A percentile compares a stretch with the other conserved stretches of the same genome.
phyloP scores from a whole-genome alignment of 2,329 filamentous ascomycete species.

The Pseudogymnoascus destructans region DNA sequence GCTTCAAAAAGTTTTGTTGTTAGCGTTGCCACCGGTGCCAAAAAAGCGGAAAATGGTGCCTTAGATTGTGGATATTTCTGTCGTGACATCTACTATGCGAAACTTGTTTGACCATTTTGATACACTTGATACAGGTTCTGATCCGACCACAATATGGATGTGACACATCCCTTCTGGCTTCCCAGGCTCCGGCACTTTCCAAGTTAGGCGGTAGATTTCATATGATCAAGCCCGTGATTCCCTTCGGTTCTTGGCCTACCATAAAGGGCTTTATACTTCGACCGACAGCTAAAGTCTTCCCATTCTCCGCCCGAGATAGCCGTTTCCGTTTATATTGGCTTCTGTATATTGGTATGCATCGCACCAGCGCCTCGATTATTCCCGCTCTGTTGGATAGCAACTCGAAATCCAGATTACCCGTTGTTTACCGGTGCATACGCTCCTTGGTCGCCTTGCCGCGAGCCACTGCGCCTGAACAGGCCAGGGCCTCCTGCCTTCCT shows the following conservation, averaged over 20 bases:
- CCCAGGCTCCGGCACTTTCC: neutral
- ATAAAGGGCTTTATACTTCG: neutral
- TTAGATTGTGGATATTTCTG: conserved; percentile 2
- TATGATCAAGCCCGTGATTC: neutral
- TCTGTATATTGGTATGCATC: neutral
- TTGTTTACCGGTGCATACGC: neutral
- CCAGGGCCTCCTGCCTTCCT: conserved; percentile 22
- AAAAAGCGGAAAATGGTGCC: neutral
- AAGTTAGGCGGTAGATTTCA: neutral
- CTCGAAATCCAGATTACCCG: neutral
- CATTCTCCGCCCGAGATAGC: neutral
- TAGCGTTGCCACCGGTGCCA: neutral
- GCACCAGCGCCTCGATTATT: neutral
- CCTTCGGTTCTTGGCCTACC: neutral
- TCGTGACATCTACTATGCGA: conserved; percentile 1
- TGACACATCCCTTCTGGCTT: neutral
- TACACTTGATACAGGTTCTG: neutral
- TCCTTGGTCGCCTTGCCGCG: neutral
- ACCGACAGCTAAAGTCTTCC: neutral
- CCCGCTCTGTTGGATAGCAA: neutral
- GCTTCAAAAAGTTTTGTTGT: conserved; percentile 2
- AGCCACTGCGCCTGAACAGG: neutral
- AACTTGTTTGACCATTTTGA: neutral
- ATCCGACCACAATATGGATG: neutral
- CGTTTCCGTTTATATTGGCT: neutral